Evolutionary conservation across 176 grass and related monocot species (phyloP), one percentile per base, ranked within the genome.

Genomic region (Coix lacrymajobi): DNA sequence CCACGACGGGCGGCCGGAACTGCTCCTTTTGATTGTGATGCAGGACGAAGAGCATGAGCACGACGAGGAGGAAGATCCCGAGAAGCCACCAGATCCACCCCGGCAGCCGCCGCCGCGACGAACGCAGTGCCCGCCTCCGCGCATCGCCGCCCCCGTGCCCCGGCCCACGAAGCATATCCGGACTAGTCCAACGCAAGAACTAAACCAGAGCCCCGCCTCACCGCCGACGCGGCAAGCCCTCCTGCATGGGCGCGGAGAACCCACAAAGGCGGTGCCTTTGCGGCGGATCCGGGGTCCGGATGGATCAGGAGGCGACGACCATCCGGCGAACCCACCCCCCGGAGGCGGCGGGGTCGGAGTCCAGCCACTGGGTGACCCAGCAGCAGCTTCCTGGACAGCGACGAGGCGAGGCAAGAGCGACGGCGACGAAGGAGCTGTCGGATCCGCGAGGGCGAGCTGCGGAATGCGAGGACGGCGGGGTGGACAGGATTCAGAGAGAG

Each of bases 11-110:
- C 25, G 83, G 81, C 41, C 86, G 71, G 38, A 90, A 90, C 76
- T 93, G 89, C 83, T 92, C 97, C 87, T 86, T 92, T 33, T 94
- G 94, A 66, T 86, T 93, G 79, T 99, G 97, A 76, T 99, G 97
- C 39, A 99, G 87, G 81, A 92, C 83, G 66, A 99, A 99, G 56
- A 99, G 93, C 81, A 99, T 68, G 73, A 99, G 73, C 46, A 89
- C 96, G 28, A 90, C 83, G 11, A 93, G 14, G 54, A 96, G 75
- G 77, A 93, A 96, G 54, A 96, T 87, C 87, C 89, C 93, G 74
- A 99, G 77, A 44, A 99, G 83, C 80, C 71, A 90, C 93, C 96
- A 99, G 91, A 92, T 99, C 96, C 96, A 93, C 19, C 76, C 87
- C 2, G 93, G 74, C 62, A 96, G 58, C 85, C 89, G 75, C 73